Conservation (phyloP, 805 yeast species). For the Saccharomycopsis schoenii region DNA sequence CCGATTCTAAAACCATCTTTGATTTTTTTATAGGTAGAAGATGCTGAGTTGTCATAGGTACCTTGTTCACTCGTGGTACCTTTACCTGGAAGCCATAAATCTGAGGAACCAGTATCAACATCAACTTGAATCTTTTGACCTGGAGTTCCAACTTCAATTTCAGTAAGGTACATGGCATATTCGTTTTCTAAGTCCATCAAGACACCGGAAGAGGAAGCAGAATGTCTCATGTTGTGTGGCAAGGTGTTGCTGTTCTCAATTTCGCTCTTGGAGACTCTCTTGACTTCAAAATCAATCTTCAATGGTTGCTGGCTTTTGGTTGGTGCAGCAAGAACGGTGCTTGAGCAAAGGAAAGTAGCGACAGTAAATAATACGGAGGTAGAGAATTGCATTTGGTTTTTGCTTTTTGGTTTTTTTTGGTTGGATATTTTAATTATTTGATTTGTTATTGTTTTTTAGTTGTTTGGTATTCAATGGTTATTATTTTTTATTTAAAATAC, state of each 20-base stretch:
- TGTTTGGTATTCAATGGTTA: neutral
- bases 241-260: neutral
- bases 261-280: conserved; percentile 2
- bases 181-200: conserved; percentile 10
- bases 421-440: no score
- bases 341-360: conserved; percentile 2
- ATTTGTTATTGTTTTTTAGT: neutral
- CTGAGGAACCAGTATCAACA: conserved; percentile 28
- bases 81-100: conserved; percentile 23
- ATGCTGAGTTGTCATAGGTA: conserved; percentile 27
- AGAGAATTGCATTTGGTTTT: conserved; percentile 12
- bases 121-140: conserved; percentile 21
- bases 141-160: conserved; percentile 25
- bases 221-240: conserved; percentile 1
- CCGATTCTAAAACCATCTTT: conserved; percentile 28
- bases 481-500: no score
- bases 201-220: conserved; percentile 8
- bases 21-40: conserved; percentile 27
- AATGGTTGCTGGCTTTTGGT: conserved; percentile 4
- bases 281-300: conserved; percentile 12
- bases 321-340: conserved; percentile 8
- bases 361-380: conserved; percentile 4
- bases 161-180: conserved; percentile 20
- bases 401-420: no score
- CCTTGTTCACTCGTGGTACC: conserved; percentile 25